phyloP scores from a whole-genome alignment of 2,329 filamentous ascomycete species.

The Rutstroemia sp. region DNA sequence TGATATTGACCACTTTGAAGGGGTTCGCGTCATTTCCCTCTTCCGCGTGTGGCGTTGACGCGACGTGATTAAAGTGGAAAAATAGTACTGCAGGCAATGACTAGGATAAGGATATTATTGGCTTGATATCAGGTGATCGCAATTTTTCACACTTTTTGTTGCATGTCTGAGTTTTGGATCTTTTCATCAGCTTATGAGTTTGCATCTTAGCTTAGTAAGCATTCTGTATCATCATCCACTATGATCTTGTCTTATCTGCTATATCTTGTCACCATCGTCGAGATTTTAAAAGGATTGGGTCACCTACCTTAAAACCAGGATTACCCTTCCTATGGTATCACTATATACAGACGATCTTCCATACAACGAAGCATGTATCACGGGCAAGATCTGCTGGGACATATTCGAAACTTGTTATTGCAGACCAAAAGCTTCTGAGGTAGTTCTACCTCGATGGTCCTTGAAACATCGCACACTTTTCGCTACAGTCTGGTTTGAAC shows the following conservation, averaged over 20 bases:
- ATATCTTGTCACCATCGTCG: not conserved
- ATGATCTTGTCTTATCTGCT: not conserved
- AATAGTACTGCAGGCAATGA: not conserved
- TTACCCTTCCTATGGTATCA: not conserved
- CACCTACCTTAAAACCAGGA: not conserved
- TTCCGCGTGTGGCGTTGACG: constrained; percentile 6
- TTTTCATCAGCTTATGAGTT: too few species aligned
- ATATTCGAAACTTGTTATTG: not conserved
- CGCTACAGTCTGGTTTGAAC: not conserved
- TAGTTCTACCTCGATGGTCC: not conserved
- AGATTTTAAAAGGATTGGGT: too few species aligned
- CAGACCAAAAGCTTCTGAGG: not conserved
- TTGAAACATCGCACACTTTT: not conserved
- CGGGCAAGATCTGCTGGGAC: not conserved
- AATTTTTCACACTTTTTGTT: too few species aligned
- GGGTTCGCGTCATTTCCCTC: constrained; percentile 1
- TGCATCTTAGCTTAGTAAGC: too few species aligned
- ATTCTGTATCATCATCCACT: not conserved
- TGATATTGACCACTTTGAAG: not conserved
- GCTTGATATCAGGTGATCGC: too few species aligned
- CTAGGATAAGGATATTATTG: too few species aligned
- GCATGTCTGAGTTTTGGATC: too few species aligned
- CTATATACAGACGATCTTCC: not conserved
- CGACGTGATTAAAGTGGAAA: constrained; percentile 10
- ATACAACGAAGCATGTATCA: not conserved